Base-by-base conservation (phyloP, 2,329 filamentous ascomycete species). In the Colletotrichum theobromicola region DNA sequence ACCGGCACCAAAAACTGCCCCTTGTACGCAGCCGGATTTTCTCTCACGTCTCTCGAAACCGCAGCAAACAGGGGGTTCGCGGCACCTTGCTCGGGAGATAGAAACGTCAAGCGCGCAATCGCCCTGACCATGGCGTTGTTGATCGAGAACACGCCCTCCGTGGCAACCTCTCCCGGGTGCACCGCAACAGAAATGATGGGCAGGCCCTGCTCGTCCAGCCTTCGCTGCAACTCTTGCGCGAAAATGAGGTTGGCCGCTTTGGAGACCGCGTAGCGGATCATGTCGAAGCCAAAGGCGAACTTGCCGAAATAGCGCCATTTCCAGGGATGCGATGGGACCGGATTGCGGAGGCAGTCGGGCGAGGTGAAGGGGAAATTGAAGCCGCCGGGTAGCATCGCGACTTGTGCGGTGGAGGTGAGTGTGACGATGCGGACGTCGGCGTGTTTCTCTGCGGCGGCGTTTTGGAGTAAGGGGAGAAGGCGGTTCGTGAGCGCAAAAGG, bases 381-480 rank as follows among this genome's bases (percentile, higher is more conserved):
- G 5, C 70, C 68, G 3, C 28, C 5, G 0, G 79, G 79, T 4
- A 79, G 57, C 34, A 79, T 53, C 2, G 55, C 32, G 1, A 9
- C 28, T 1, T 63, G 68, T 0, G 77, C 76, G 12, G 50, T 77
- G 9, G 79, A 80, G 26, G 66, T 58, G 18, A 80, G 18, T 2
- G 63, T 79, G 42, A 81, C 32, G 5, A 81, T 35, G 4, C 79
- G 74, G 24, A 81, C 79, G 28, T 81, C 79, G 13, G 79, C 67
- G 7, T 28, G 58, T 5, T 67, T 42, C 7, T 67, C 32, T 18
- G 16, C 4, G 2, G 75, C 67, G 2, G 80, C 77, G 4, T 64
- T 76, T n/a, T 79, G 77, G 2, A 83, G 75, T 2, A 80, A 72
- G 1, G 81, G 80, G 4, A 83, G 67, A 4, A 81, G 35, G 24